phyloP scores from a whole-genome alignment of 257 asterid genomes.

The Solanum appendiculatum region DNA sequence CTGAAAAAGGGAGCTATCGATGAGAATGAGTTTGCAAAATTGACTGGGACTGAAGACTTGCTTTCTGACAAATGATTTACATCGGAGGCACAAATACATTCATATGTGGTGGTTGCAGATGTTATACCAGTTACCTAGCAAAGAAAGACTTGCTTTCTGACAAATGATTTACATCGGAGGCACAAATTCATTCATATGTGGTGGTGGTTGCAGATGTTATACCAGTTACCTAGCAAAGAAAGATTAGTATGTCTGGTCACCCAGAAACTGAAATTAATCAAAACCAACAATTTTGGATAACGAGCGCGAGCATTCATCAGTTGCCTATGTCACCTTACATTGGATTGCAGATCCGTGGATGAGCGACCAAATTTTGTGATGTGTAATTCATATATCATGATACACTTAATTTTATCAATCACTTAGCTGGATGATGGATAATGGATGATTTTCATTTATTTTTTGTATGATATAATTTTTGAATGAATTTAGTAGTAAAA shows the following conservation, averaged over 20 bases:
- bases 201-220: neutral
- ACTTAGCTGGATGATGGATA: neutral
- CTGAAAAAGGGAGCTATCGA: slow-evolving; percentile 61
- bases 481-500: neutral
- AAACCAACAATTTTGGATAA: neutral
- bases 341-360: neutral
- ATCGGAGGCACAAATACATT: neutral
- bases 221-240: neutral
- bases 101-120: no score
- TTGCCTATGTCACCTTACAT: neutral
- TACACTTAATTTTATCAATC: neutral
- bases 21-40: slow-evolving; percentile 61
- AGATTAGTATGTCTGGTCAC: neutral
- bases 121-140: no score
- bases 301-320: neutral
- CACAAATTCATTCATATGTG: neutral
- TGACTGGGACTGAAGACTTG: slow-evolving; percentile 82
- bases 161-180: neutral
- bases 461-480: neutral
- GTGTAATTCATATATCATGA: neutral
- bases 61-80: slow-evolving; percentile 11
- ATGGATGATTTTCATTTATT: neutral
- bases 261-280: neutral
- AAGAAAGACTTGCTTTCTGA: slow-evolving; percentile 51
- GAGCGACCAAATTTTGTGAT: neutral